Evolutionary conservation across 2,329 filamentous ascomycete species (phyloP).

Genomic region (Macrophomina phaseolina): DNA sequence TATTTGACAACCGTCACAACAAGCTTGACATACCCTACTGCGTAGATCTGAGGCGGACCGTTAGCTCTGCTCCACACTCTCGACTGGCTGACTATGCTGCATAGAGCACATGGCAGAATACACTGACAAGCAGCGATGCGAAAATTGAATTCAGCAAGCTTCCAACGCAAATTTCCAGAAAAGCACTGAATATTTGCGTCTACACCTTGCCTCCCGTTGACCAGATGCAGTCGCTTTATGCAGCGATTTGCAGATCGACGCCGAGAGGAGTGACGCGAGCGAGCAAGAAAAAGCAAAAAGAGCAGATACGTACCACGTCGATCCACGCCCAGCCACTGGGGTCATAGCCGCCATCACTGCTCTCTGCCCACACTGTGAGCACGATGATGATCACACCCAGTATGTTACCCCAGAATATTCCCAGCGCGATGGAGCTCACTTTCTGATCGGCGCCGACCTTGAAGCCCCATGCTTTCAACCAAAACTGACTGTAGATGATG

Average conservation of each 20-base stretch:
- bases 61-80: neutral
- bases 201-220: no score
- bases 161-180: no score
- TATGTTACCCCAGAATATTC: conserved; percentile 72
- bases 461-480: conserved; percentile 76
- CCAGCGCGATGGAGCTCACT: conserved; percentile 67
- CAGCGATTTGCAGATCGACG: neutral
- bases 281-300: conserved; percentile 32
- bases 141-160: no score
- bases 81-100: no score
- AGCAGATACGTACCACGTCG: conserved; percentile 59
- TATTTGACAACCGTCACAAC: conserved; percentile 91
- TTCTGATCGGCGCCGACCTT: conserved; percentile 60
- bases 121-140: no score
- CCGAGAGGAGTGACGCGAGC: no score
- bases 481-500: conserved; percentile 79
- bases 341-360: conserved; percentile 52
- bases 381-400: conserved; percentile 59
- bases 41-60: conserved; percentile 56
- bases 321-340: conserved; percentile 66
- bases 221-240: neutral
- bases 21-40: conserved; percentile 87
- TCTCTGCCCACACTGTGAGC: conserved; percentile 50
- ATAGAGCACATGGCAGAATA: no score
- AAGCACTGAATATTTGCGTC: no score